These are phyloP conservation scores for Annona squamosa DNA, from an alignment of 164 flowering plant genomes.

Conservation along the genomic window DNA sequence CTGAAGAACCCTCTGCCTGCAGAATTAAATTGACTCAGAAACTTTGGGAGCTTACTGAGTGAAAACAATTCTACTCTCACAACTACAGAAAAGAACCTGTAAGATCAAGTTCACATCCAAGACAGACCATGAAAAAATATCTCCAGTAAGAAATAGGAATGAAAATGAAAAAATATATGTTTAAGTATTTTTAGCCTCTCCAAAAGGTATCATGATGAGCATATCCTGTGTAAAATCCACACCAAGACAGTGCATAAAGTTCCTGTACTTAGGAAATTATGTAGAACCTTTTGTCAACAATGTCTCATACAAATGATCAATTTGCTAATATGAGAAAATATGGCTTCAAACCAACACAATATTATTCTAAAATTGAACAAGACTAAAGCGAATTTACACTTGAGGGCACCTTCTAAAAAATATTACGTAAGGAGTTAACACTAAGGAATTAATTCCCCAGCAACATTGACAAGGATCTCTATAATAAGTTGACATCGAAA, in stretches of 20 bases:
- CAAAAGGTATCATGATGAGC: neutral
- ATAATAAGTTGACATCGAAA: too few species aligned
- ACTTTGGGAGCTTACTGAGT: neutral
- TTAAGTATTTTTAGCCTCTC: too few species aligned
- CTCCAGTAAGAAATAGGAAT: neutral
- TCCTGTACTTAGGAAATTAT: neutral
- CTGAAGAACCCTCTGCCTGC: conserved; percentile 97
- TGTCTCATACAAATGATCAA: neutral
- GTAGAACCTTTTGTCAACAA: neutral
- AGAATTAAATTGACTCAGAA: neutral
- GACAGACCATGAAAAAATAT: neutral
- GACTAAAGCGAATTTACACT: too few species aligned
- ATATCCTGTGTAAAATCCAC: neutral
- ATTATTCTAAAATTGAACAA: too few species aligned
- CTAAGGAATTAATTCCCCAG: too few species aligned
- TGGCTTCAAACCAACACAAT: too few species aligned
- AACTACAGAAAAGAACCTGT: neutral
- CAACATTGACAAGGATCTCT: too few species aligned
- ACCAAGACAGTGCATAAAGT: too few species aligned
- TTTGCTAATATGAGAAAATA: neutral
- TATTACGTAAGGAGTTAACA: too few species aligned
- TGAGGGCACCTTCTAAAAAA: too few species aligned
- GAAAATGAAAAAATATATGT: too few species aligned
- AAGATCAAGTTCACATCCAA: neutral
- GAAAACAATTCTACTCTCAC: too few species aligned